Base-by-base conservation (phyloP, 176 grass and related monocot genomes). In the Zizania latifolia region DNA sequence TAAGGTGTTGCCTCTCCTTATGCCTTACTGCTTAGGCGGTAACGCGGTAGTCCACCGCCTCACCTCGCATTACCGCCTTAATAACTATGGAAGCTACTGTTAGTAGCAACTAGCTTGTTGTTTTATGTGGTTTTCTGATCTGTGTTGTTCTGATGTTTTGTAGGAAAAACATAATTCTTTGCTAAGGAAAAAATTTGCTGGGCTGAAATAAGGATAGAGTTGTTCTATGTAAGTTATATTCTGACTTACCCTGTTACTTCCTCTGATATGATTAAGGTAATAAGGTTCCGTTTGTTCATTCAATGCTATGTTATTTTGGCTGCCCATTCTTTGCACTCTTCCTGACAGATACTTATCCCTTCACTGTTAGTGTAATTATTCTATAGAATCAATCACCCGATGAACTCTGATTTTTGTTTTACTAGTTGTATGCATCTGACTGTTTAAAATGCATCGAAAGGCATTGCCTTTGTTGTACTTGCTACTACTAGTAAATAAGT, bases 181-280 rank as follows among this genome's bases (percentile, higher is more conserved):
- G 55, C 21, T 53, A 50, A 67, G 38, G 65, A 62, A 5, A 57
- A 62, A 51, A 10, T 60, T 23, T 29, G 72, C 54, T 0, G 54
- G 64, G 24, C 26, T 83, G 63, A 57, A 83, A 60, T 83, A 50
- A 83, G 64, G 10, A 22, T 44, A 30, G 21, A 60, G 22, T 68
- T 28, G 37, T 61, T 30, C 3, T 75, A 16, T 5, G 56, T 37
- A 61, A 44, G 56, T 55, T 74, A 74, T 16, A 58, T n/a, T 4
- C 51, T 39, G 34, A 41, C 15, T 41, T 59, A 23, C 24, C 4
- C 36, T 13, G 10, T 58, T 58, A 27, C 54, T 40, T 58, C 13
- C 35, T 59, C 27, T 59, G 14, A 21, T 74, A 37, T 7, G 15
- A 58, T 15, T 59, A n/a, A n/a, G n/a, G n/a, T n/a, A n/a, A n/a